Evolutionary conservation across 2,329 filamentous ascomycete genomes (phyloP).

Genomic region (Colletotrichum truncatum): DNA sequence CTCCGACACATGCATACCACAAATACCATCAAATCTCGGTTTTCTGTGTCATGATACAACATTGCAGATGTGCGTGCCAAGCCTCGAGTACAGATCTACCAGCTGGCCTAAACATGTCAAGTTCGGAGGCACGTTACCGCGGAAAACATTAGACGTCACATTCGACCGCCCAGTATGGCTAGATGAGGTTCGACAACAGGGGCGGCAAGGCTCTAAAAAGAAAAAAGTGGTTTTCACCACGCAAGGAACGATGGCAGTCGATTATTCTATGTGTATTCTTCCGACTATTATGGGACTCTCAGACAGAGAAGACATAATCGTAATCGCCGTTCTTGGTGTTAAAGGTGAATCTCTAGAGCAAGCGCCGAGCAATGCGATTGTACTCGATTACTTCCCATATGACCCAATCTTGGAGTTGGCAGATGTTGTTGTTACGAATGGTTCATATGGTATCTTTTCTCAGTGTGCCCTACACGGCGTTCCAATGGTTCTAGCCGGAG

Average conservation of each 20-base stretch:
- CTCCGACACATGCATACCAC: too few relatives aligned
- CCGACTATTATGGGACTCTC: neutral
- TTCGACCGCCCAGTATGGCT: too few relatives aligned
- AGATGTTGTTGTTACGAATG: neutral
- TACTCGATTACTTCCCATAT: neutral
- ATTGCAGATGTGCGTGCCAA: conserved; percentile 48
- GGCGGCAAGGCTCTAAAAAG: too few relatives aligned
- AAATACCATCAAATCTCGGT: too few relatives aligned
- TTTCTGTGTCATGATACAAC: conserved; percentile 1
- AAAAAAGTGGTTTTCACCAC: neutral
- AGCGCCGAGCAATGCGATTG: neutral
- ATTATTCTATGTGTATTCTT: neutral
- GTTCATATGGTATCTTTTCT: neutral
- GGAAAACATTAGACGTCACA: too few relatives aligned
- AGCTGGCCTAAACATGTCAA: conserved; percentile 48
- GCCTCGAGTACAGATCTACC: conserved; percentile 48
- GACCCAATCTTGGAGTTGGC: neutral
- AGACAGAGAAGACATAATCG: neutral
- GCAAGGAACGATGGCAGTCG: neutral
- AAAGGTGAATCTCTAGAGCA: neutral
- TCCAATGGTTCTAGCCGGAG: neutral
- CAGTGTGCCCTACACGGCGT: neutral
- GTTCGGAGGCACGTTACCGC: conserved; percentile 52
- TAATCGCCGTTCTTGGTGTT: neutral
- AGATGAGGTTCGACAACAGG: too few relatives aligned